Evolutionary conservation across 148 eudicot species (phyloP).

Genomic region (Fagopyrum esculentum): DNA sequence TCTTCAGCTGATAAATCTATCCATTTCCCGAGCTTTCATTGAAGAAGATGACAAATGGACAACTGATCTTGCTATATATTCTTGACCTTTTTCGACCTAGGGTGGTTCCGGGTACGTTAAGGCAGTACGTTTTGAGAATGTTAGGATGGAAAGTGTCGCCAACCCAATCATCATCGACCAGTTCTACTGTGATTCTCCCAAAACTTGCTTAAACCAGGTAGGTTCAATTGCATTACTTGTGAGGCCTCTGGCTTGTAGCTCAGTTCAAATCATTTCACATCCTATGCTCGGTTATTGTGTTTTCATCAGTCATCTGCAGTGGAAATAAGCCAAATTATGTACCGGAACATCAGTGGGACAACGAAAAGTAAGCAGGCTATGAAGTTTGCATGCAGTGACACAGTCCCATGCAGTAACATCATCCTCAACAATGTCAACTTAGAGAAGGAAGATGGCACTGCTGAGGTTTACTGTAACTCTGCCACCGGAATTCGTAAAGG

Average conservation of each 20-base stretch:
- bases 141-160: constrained; percentile 74
- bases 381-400: constrained; percentile 85
- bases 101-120: constrained; percentile 91
- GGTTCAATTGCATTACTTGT: neutral
- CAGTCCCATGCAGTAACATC: constrained; percentile 67
- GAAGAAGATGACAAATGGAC: neutral
- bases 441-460: constrained; percentile 54
- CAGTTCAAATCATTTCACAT: too few species aligned
- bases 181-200: constrained; percentile 88
- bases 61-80: neutral
- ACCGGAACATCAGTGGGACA: constrained; percentile 73
- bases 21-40: neutral
- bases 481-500: constrained; percentile 61
- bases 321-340: constrained; percentile 70
- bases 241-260: too few species aligned
- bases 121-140: constrained; percentile 62
- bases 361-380: constrained; percentile 63
- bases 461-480: constrained; percentile 63
- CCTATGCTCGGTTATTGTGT: neutral
- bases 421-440: constrained; percentile 66
- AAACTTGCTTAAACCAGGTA: constrained; percentile 71
- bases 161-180: constrained; percentile 93
- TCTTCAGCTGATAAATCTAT: neutral
- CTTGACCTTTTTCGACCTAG: constrained; percentile 25
- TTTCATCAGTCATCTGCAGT: constrained; percentile 57